Base-by-base conservation (phyloP, 257 asterid genomes). In the Solanum lycopersicoides region DNA sequence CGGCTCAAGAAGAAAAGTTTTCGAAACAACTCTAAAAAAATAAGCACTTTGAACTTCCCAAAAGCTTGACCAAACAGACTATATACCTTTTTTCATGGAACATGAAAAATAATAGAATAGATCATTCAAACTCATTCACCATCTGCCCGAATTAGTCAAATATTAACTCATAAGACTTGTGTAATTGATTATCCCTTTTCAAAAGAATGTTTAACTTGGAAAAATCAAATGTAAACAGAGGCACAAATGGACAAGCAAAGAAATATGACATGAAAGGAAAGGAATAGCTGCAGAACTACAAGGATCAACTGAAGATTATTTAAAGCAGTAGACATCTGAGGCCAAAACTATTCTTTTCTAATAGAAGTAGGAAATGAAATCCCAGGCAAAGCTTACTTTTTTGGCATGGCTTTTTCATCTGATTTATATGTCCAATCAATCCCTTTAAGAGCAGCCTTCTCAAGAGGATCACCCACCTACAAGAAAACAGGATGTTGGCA, bases 401-500 rank as follows among this genome's bases (percentile, higher is more conserved):
- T 97, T 45, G 99, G 98, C 91, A 94, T 88, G 85, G 98, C 98
- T 89, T 97, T 97, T 90, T 97, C 99, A 93, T 97, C 99, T 91
- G 98, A 95, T 90, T 91, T 95, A 91, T 97, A 97, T 87, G 91
- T 89, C 99, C 99, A 97, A 50, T 93, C 98, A 75, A 97, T 95
- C 92, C 98, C 99, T 87, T 93, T 94, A 65, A 97, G 93, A n/a
- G 99, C 98, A 88, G 98, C 98, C 91, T 95, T 95, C 92, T 97
- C 99, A 91, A 97, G 98, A 87, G 99, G 99, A 92, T 97, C 99
- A n/a, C 99, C 99, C 87, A 97, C 99, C 99, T 97, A 92, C 87
- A 91, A 82, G 83, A 53, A 91, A 87, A 86, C 53, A 91, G 77
- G 79, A 47, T 23, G 87, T 39, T 35, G 63, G 39, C 72, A 85